Base-by-base conservation (phyloP, 2,329 filamentous ascomycete genomes). In the Trichoderma guizhouense region DNA sequence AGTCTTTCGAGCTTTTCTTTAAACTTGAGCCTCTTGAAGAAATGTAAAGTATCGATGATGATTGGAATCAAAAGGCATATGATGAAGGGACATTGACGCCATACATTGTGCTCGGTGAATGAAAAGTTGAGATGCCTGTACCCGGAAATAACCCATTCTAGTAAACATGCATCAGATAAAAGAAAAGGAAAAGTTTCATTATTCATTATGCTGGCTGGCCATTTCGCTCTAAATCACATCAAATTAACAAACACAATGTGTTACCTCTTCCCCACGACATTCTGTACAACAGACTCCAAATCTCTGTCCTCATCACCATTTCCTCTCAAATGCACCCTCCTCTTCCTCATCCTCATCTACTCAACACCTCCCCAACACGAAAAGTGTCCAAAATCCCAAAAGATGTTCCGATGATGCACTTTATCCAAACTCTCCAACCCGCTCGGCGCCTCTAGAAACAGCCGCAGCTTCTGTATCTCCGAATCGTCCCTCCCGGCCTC, bases 381-480 rank as follows among this genome's bases (percentile, higher is more conserved):
- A 6, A 71, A 11, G 14, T 39, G 14, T 7, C 9, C n/a, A 30
- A 62, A 15, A 43, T 9, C n/a, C 55, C 14, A 30, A 14, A 18
- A 15, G 4, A 12, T 5, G 3, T 12, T 18, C 47, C 11, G 9
- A 2, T 34, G 18, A 5, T 5, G 57, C 57, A 12, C 28, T 34
- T 34, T 18, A 9, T 30, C 30, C n/a, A 4, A 18, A 5, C 6
- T 7, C 3, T 57, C 66, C 7, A 28, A 11, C 11, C 32, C 58
- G 24, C 71, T 60, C 36, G 71, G 66, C 5, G 72, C 70, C 12
- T 63, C 43, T 30, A 77, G 26, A 58, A 77, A 77, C 14, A 75
- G 65, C 55, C 86, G 82, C 47, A 91, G 79, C 75, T 83, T 85
- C 34, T 82, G 81, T n/a, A 91, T 76, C 76, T 91, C 89, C 47